Evolutionary conservation across 139 green algal genomes (phyloP).

Genomic region (Eudorina sp.): DNA sequence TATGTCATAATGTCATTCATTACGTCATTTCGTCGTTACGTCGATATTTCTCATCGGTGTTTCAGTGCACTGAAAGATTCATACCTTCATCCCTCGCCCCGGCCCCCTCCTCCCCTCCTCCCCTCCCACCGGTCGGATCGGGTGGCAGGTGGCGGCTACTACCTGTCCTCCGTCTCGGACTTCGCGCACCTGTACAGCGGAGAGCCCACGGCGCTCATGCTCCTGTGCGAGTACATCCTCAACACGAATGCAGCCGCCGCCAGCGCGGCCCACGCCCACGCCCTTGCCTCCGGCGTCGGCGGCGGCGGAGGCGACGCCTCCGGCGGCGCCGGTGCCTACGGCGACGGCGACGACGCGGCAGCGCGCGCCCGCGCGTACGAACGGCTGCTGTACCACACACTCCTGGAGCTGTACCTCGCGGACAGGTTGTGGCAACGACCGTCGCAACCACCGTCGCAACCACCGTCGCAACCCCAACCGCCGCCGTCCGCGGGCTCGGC

Average conservation of each 20-base stretch:
- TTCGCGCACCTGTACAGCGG: slow-evolving; percentile 90
- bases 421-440: slow-evolving; percentile 19
- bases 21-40: no score
- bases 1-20: no score
- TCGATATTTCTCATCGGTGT: no score
- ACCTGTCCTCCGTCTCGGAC: slow-evolving; percentile 78
- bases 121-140: not conserved
- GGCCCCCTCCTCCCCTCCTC: not conserved
- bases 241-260: slow-evolving; percentile 63
- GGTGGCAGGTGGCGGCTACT: slow-evolving; percentile 22
- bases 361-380: slow-evolving; percentile 40
- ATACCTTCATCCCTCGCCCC: not conserved
- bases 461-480: not conserved
- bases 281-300: no score
- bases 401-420: slow-evolving; percentile 91
- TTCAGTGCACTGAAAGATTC: no score
- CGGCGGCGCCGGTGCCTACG: not conserved
- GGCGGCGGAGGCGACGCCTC: not conserved
- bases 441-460: not conserved
- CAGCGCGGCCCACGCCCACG: not conserved
- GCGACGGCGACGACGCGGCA: not conserved
- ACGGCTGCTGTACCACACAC: slow-evolving; percentile 84
- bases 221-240: slow-evolving; percentile 88
- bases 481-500: no score
- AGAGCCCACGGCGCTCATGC: slow-evolving; percentile 80